Evolutionary conservation across 2,329 filamentous ascomycete genomes (phyloP), one percentile per base, ranked within the genome.

Genomic region (Neospermospora avenae): DNA sequence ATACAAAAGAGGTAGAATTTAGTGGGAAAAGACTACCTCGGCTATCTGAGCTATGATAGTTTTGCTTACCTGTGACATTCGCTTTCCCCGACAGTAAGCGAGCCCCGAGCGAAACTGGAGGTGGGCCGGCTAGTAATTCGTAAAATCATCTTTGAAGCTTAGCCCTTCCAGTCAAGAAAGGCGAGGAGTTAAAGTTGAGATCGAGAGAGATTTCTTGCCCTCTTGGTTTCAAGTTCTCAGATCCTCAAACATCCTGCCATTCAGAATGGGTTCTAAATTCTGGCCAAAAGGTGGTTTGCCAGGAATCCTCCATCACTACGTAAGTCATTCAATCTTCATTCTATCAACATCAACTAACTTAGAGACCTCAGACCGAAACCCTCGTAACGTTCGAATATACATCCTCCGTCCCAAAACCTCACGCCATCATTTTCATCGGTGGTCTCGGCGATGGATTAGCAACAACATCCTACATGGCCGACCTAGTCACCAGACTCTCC

Each of bases 381-480:
- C 70, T 76, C 20, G 71, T 74, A 14, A 66, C 66, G 5, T 77
- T 77, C 61, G 75, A 77, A 61, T 76, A 75, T 58, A 72, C 72
- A 6, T 69, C 72, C 22, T 61, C 59, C 25, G 48, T 61, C 31
- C 67, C 63, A 18, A 72, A 75, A 64, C 74, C 71, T 13, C 76
- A 82, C 72, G 81, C 76, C 20, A 69, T 83, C 57, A 70, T 83
- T 63, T 83, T 78, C 74, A 72, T 83, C 59, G 80, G 79, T 57
- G 81, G 81, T 42, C 76, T 84, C 5, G 76, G 76, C 53, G 81
- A 84, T 67, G 80, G 79, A 28, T 73, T 80, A 25, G 75, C 79
- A 46, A 78, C 77, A 13, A 78, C 81, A 10, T 66, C 72, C 3
- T 84, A 83, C 70, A 78, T 80, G 2, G 66, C 74, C 53, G 66